phyloP scores from a whole-genome alignment of 768 basidiomycete genomes.

The Brasilioporus rufonigricans region DNA sequence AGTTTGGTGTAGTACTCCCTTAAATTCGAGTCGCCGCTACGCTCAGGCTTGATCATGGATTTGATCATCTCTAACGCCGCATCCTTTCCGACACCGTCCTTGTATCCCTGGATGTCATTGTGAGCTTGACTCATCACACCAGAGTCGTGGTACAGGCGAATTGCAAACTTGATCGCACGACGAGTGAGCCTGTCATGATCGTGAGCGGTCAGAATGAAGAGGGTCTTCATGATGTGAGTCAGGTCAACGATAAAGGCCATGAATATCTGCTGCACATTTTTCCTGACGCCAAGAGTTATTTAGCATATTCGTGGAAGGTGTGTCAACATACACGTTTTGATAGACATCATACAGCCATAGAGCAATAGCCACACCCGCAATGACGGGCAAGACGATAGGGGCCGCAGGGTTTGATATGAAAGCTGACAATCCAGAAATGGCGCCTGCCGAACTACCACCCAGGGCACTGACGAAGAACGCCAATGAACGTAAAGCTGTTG shows the following conservation, averaged over 20 bases:
- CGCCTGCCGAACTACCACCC: no score
- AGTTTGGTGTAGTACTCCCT: background rate
- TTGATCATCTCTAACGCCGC: background rate
- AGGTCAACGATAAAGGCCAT: background rate
- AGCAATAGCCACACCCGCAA: no score
- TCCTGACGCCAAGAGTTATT: background rate
- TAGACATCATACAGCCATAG: no score
- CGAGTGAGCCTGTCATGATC: background rate
- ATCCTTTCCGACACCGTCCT: background rate
- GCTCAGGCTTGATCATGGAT: background rate
- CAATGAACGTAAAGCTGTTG: no score
- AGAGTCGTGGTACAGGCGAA: background rate
- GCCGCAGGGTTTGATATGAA: no score
- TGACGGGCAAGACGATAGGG: no score
- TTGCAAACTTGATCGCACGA: background rate
- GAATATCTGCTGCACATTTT: background rate
- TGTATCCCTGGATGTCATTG: background rate
- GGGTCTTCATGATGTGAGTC: background rate
- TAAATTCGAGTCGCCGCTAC: background rate
- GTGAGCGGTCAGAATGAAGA: background rate
- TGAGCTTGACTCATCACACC: background rate
- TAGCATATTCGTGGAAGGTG: background rate
- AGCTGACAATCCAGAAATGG: no score
- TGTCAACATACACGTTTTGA: no score
- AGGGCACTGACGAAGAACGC: no score